Evolutionary conservation across 1,284 basidiomycete species (phyloP), one percentile per base, ranked within the genome.

Genomic region (Pascua sp.): DNA sequence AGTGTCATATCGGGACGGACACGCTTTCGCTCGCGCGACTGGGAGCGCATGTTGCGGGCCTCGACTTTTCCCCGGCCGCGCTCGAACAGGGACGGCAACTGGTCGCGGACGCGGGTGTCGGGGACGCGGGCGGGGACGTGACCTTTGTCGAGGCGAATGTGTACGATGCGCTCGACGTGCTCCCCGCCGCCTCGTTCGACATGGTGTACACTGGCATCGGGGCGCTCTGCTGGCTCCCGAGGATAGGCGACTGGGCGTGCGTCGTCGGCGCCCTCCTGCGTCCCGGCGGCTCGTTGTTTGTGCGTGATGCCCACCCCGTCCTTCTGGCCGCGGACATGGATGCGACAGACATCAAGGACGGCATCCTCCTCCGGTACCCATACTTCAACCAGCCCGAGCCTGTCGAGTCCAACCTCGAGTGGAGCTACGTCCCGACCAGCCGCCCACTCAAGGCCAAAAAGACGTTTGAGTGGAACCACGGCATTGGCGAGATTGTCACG

Each of bases 1-100:
- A 55, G 18, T 55, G 53, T 11, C 53, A 55, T 37, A 55, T 55
- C 39, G 53, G 53, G 5, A 55, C 53, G 11, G 53, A 55, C 47
- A 55, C 53, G 37, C 42, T 55, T 15, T 45, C 42, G 42, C 53
- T 55, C 18, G 32, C 53, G 36, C 53, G 53, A 8, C 47, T 55
- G 8, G 53, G 53, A 9, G 53, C 53, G 4, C 13, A 44, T 5
- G 53, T 55, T 15, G n/a, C 15, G 10, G 53, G 53, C 1, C 47
- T 55, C 15, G 53, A 55, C 42, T 55, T 55, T 32, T 49, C 47
- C 8, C 2, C 7, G 9, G 47, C 12, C 8, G 39, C 47, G 2
- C 15, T 55, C 38, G 37, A 16, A 8, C 47, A 47, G 1, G 47
- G 47, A 4, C 36, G 17, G 10, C 42, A 11, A 1, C 53, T 55